These are phyloP conservation scores for Hordeum pubiflorum DNA, from an alignment of 202 grass and related monocot genomes.

Conservation along the genomic window DNA sequence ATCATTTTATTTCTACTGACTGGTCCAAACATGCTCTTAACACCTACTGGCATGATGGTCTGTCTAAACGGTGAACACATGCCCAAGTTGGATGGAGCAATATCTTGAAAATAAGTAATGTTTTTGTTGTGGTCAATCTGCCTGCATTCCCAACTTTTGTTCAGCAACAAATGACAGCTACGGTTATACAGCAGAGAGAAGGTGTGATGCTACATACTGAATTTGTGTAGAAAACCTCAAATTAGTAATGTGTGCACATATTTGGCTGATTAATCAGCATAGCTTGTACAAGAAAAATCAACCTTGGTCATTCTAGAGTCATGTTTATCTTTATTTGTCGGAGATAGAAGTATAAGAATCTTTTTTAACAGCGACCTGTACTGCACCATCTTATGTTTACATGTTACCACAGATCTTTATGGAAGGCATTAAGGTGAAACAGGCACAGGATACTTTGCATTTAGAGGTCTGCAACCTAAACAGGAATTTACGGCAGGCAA, in stretches of 20 bases:
- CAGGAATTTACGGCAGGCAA: slow-evolving; percentile 43
- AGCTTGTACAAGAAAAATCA: background rate
- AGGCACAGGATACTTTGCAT: slow-evolving; percentile 32
- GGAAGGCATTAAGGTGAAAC: slow-evolving; percentile 45
- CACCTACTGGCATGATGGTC: background rate
- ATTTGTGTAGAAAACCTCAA: background rate
- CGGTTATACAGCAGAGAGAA: background rate
- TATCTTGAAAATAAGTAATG: background rate
- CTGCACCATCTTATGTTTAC: background rate
- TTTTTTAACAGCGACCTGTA: background rate
- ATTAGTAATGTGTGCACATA: slow-evolving; percentile 1
- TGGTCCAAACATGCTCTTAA: background rate
- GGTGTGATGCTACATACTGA: background rate
- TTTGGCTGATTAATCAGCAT: background rate
- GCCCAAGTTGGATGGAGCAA: background rate
- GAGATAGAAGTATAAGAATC: background rate
- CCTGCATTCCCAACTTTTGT: background rate
- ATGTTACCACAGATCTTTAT: slow-evolving; percentile 48
- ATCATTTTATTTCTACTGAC: background rate
- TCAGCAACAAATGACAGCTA: background rate
- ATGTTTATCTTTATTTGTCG: background rate
- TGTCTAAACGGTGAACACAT: background rate
- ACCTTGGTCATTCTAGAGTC: background rate
- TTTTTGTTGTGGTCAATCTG: background rate
- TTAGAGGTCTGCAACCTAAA: slow-evolving; percentile 35